Evolutionary conservation across 805 yeast species (phyloP).

Genomic region (Metschnikowia noctiluminum): DNA sequence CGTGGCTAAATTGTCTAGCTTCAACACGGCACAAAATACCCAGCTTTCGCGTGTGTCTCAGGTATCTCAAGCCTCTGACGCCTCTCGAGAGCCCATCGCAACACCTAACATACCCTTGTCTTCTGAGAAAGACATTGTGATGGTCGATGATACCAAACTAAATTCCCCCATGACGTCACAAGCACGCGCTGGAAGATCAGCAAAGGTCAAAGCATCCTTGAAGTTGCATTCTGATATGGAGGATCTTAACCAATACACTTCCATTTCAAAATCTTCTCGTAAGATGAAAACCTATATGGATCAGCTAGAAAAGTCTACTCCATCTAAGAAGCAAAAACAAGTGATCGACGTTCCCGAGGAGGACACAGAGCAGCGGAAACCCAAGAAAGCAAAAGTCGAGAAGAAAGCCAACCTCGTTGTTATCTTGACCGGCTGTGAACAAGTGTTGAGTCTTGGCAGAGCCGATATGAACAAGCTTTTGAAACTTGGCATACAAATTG

Average conservation of each 20-base stretch:
- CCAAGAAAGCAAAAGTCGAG: constrained; percentile 11
- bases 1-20: neutral
- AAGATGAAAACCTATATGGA: constrained; percentile 38
- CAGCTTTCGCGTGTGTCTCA: neutral
- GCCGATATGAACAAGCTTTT: constrained; percentile 43
- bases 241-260: constrained; percentile 61
- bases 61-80: neutral
- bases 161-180: constrained; percentile 2
- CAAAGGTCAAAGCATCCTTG: constrained; percentile 62
- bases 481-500: constrained; percentile 56
- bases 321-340: constrained; percentile 5
- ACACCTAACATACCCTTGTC: neutral
- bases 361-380: constrained; percentile 4
- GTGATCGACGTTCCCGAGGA: neutral
- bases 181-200: constrained; percentile 42
- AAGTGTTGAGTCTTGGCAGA: constrained; percentile 33
- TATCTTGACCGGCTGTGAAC: constrained; percentile 66
- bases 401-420: constrained; percentile 39
- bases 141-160: neutral
- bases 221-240: constrained; percentile 68
- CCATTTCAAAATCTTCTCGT: constrained; percentile 42
- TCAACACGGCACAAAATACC: neutral
- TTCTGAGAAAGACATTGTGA: neutral
- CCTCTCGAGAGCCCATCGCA: neutral
- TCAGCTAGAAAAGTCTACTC: constrained; percentile 24